These are phyloP conservation scores for Candida sojae DNA, from an alignment of 1,139 yeast species.

Conservation along the genomic window DNA sequence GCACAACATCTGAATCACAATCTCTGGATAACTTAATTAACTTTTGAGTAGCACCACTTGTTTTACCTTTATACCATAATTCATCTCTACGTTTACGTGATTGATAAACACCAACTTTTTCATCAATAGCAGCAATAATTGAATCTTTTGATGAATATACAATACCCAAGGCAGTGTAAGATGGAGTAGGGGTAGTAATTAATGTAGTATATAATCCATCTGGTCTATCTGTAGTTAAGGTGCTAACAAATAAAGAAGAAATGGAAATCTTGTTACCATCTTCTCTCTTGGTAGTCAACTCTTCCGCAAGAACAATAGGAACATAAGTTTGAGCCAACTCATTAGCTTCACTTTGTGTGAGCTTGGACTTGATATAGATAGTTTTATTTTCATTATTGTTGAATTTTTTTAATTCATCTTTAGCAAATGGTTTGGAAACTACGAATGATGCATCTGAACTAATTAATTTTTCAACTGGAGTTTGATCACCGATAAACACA, in stretches of 20 bases:
- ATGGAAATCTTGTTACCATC: slow-evolving; percentile 41
- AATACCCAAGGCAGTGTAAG: slow-evolving; percentile 69
- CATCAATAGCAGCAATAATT: slow-evolving; percentile 76
- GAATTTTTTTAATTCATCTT: slow-evolving; percentile 20
- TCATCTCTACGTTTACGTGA: slow-evolving; percentile 81
- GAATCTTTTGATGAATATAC: slow-evolving; percentile 89
- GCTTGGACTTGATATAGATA: slow-evolving; percentile 33
- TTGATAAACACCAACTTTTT: slow-evolving; percentile 88
- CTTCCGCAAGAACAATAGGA: slow-evolving; percentile 45
- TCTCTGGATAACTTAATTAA: slow-evolving; percentile 69
- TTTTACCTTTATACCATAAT: slow-evolving; percentile 94
- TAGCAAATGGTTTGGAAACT: slow-evolving; percentile 18
- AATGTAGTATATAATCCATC: slow-evolving; percentile 87
- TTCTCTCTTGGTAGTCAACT: slow-evolving; percentile 44
- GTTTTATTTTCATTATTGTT: slow-evolving; percentile 42
- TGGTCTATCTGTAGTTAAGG: slow-evolving; percentile 75
- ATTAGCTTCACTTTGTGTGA: slow-evolving; percentile 28
- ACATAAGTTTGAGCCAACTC: slow-evolving; percentile 43
- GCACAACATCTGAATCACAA: slow-evolving; percentile 90
- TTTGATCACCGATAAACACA: slow-evolving; percentile 28
- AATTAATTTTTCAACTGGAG: slow-evolving; percentile 15
- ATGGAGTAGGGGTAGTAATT: slow-evolving; percentile 65
- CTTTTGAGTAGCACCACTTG: slow-evolving; percentile 91
- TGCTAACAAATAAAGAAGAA: slow-evolving; percentile 53
- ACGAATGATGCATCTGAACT: slow-evolving; percentile 25